A percentile compares a stretch with the other conserved stretches of the same genome.
phyloP scores from a whole-genome alignment of 352 stramenopile species.

The Phytophthora tubulina region DNA sequence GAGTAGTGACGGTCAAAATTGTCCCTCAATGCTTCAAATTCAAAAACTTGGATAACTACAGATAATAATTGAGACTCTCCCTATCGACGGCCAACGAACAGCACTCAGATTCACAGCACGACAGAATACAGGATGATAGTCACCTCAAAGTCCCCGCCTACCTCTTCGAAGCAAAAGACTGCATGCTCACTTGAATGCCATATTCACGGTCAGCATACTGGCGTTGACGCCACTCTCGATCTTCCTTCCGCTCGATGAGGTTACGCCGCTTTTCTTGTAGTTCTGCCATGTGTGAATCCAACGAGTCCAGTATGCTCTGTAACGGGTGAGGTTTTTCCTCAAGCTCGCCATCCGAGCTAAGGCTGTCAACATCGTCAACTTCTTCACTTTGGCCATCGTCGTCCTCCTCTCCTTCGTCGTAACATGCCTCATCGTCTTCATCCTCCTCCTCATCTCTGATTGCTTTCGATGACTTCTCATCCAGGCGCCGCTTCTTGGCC shows the following conservation, averaged over 20 bases:
- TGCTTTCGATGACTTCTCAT: constrained; percentile 16
- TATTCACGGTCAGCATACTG: constrained; percentile 26
- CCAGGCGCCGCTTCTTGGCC: constrained; percentile 38
- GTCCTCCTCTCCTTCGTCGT: constrained; percentile 34
- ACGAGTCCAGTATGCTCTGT: constrained; percentile 42
- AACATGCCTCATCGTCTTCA: constrained; percentile 38
- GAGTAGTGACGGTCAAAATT: constrained; percentile 11
- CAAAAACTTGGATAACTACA: constrained; percentile 15
- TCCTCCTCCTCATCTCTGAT: constrained; percentile 37
- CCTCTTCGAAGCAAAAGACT: constrained; percentile 10
- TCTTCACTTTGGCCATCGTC: constrained; percentile 33
- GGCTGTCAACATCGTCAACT: constrained; percentile 35
- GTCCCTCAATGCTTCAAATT: background rate
- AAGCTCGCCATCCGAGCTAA: constrained; percentile 36
- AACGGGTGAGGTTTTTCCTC: constrained; percentile 33
- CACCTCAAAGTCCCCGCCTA: constrained; percentile 1
- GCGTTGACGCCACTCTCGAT: constrained; percentile 48
- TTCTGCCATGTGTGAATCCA: constrained; percentile 51
- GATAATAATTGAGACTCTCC: background rate
- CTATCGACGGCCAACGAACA: constrained; percentile 1
- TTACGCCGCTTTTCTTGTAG: constrained; percentile 56
- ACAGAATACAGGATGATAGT: background rate
- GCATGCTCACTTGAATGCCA: constrained; percentile 16
- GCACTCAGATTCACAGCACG: constrained; percentile 12
- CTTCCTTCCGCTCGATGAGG: constrained; percentile 64